Base-by-base conservation (phyloP, 2,329 filamentous ascomycete species). In the Xylariaceae sp. region DNA sequence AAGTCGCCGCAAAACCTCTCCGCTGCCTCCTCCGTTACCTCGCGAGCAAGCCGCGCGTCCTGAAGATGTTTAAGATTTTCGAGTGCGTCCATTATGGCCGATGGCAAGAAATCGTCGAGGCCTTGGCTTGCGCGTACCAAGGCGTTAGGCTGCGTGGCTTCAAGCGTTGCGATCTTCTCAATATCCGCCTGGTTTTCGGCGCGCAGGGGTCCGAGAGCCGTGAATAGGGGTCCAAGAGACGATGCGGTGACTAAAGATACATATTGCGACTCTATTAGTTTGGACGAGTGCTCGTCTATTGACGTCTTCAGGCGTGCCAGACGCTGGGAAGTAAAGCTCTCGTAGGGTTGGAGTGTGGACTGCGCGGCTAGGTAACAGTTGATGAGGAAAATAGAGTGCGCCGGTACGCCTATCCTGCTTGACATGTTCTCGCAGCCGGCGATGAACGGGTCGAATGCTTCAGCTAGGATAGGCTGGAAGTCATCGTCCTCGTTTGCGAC, bases 51-150 rank as follows among this genome's bases (percentile, higher is more conserved):
- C 9, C 80, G 80, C 1, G 88, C 83, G 68, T 90, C 89, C 62
- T 88, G 86, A 1, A 99, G 76, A 48, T 84, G 79, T 64, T 87
- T 88, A 30, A 97, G 74, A 61, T 91, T 90, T 54, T 94, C 89
- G 67, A 90, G 86, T 2, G 92, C 92, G 71, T 99, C 94, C 80
- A 97, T 93, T 35, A 96, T 80, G 2, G 93, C 94, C 1, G 91
- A 95, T 0, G 94, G 92, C 23, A 99, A 78, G 75, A 97, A 99
- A 62, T 91, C 87, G 70, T 99, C 94, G 5, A 99, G 79, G 47
- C 81, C 82, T 67, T 92, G 89, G 67, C 90, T 90, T 1, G 88
- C 86, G 53, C 79, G 76, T 1, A 82, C 75, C n/a, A 97, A 78
- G 0, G 80, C 74, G 4, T 80, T 75, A 0, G 83, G 80, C 60